Evolutionary conservation across 495 filamentous ascomycete species (phyloP).

Genomic region (Aspergillus cristatus): DNA sequence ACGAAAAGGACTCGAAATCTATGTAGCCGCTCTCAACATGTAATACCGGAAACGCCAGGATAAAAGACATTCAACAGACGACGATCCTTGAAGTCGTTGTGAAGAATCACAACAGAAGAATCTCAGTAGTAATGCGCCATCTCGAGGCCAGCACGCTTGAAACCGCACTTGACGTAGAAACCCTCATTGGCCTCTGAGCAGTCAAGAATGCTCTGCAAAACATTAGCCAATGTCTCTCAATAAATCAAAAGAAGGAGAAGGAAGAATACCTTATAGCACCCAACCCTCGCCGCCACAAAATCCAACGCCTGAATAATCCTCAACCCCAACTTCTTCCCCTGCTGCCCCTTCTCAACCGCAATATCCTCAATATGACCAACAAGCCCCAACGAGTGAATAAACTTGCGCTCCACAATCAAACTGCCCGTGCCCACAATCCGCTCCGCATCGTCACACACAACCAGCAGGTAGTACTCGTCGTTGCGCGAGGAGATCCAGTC

Average conservation of each 20-base stretch:
- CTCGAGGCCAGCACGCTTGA: conserved; percentile 83
- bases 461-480: conserved; percentile 77
- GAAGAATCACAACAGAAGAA: conserved; percentile 2
- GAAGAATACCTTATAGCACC: conserved; percentile 77
- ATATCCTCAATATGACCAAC: conserved; percentile 99
- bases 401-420: conserved; percentile 65
- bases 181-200: conserved; percentile 84
- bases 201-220: conserved; percentile 55
- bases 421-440: conserved; percentile 79
- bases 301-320: conserved; percentile 92
- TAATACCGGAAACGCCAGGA: no score
- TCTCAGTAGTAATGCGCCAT: conserved; percentile 91
- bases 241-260: conserved; percentile 1
- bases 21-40: no score
- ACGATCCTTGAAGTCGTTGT: neutral
- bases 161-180: conserved; percentile 98
- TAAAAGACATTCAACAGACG: neutral
- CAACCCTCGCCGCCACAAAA: conserved; percentile 71
- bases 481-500: conserved; percentile 73
- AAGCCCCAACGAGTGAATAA: conserved; percentile 38
- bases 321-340: conserved; percentile 92
- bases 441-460: conserved; percentile 61
- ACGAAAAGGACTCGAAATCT: no score
- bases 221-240: conserved; percentile 4
- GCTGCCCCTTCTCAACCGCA: conserved; percentile 84